These are phyloP conservation scores for Candida glucosophila DNA, from an alignment of 1,139 yeast genomes.

Conservation along the genomic window DNA sequence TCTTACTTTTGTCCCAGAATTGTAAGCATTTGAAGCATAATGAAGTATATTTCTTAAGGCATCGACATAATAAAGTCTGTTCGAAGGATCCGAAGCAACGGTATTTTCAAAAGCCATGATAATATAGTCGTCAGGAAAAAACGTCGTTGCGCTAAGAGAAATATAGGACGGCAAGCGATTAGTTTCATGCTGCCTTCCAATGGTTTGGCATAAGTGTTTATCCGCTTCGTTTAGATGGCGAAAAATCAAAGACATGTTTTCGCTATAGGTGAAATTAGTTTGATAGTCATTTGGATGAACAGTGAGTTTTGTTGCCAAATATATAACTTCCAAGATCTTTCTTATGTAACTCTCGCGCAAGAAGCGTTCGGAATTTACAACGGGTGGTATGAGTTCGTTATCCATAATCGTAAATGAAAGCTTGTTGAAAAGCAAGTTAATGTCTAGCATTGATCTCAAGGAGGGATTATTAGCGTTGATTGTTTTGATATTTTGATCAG, in stretches of 20 bases:
- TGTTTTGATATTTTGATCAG: slow-evolving; percentile 40
- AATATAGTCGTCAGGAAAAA: slow-evolving; percentile 54
- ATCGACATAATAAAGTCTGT: slow-evolving; percentile 61
- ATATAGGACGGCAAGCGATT: slow-evolving; percentile 28
- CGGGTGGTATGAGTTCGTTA: slow-evolving; percentile 52
- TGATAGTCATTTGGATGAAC: slow-evolving; percentile 21
- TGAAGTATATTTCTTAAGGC: slow-evolving; percentile 26
- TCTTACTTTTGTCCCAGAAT: slow-evolving; percentile 17
- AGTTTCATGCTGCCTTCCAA: slow-evolving; percentile 17
- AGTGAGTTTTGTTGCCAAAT: slow-evolving; percentile 25
- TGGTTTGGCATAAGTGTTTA: slow-evolving; percentile 23
- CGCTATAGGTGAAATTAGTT: slow-evolving; percentile 30
- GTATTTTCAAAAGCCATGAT: slow-evolving; percentile 55
- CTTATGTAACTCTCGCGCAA: slow-evolving; percentile 41
- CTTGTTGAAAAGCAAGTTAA: slow-evolving; percentile 38
- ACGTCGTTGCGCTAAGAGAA: slow-evolving; percentile 49
- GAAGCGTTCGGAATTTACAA: slow-evolving; percentile 18
- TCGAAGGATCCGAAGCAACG: slow-evolving; percentile 41
- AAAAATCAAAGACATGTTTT: slow-evolving; percentile 27
- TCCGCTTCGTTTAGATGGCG: slow-evolving; percentile 34
- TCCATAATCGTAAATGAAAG: slow-evolving; percentile 35
- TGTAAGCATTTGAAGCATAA: slow-evolving; percentile 7
- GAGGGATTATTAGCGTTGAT: slow-evolving; percentile 41
- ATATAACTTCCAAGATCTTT: slow-evolving; percentile 39
- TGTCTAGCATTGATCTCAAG: slow-evolving; percentile 48